phyloP scores from a whole-genome alignment of 805 yeast species.

The Lachancea lanzarotensis region DNA sequence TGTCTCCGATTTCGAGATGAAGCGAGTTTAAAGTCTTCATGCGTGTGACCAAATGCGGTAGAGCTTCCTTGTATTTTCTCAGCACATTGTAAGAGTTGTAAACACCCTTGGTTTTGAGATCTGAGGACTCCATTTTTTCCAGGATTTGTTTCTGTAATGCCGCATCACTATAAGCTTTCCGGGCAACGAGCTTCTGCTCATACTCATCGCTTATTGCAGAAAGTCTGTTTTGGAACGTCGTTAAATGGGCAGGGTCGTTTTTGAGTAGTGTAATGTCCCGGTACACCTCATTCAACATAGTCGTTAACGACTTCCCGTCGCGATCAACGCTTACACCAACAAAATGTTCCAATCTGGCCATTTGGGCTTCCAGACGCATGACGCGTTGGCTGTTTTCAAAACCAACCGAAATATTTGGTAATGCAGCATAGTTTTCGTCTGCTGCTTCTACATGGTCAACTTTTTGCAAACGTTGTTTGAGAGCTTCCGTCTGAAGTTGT shows the following conservation, averaged over 20 bases:
- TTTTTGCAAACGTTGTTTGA: not conserved
- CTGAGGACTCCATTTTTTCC: conserved; percentile 17
- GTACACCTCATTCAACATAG: conserved; percentile 27
- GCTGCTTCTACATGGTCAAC: not conserved
- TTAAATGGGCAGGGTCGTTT: conserved; percentile 14
- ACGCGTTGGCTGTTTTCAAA: conserved; percentile 5
- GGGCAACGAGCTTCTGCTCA: conserved; percentile 20
- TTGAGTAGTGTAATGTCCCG: conserved; percentile 26
- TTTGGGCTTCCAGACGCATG: conserved; percentile 13
- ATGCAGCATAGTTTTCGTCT: not conserved
- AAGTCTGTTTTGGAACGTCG: conserved; percentile 16
- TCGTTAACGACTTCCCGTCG: conserved; percentile 14
- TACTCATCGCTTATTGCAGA: conserved; percentile 24
- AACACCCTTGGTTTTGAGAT: conserved; percentile 22
- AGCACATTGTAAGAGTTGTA: conserved; percentile 18
- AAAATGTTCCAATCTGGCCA: conserved; percentile 17
- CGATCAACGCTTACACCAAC: conserved; percentile 7
- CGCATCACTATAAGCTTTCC: conserved; percentile 10
- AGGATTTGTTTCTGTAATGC: conserved; percentile 8
- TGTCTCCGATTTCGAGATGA: conserved; percentile 16
- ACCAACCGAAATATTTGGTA: conserved; percentile 6
- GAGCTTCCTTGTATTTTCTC: conserved; percentile 14
- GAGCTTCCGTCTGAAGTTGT: not conserved
- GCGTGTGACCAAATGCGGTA: conserved; percentile 27
- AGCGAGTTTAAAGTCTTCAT: conserved; percentile 22